Conservation (phyloP, 345 rosid genomes). For the sweet orange (Citrus sinensis) region DVS_A1.0 CM039167.1:19013001-19013500, state of each 20-base stretch:
- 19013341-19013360: neutral
- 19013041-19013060: neutral
- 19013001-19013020: too few relatives aligned
- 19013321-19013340: neutral
- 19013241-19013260: neutral
- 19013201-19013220: neutral
- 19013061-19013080: neutral
- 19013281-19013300: neutral
- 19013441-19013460: conserved; percentile 3
- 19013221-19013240: neutral
- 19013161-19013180: neutral
- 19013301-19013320: neutral
- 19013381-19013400: neutral
- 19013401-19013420: neutral
- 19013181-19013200: too few relatives aligned
- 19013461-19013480: neutral
- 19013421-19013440: neutral
- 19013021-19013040: too few relatives aligned
- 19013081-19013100: neutral
- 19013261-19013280: neutral
- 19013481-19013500: conserved; percentile 1
- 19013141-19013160: neutral
- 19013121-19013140: neutral
- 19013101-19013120: neutral
- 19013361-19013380: neutral